Evolutionary conservation across 495 filamentous ascomycete species (phyloP).

Genomic region (Neurospora africana): DNA sequence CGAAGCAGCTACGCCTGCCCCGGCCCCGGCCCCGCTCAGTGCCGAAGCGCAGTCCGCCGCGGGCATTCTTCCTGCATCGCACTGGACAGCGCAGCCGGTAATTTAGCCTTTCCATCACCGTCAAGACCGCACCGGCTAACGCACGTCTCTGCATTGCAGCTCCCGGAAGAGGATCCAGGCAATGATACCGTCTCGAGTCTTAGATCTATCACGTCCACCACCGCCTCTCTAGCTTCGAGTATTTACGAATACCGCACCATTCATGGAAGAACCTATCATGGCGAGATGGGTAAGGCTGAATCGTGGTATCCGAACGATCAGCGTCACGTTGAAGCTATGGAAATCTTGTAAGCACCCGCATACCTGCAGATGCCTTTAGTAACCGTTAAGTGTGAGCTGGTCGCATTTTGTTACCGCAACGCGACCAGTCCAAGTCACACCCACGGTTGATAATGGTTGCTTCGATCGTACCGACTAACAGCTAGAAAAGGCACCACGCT

Average conservation of each 20-base stretch:
- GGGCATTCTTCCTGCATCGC: conserved; percentile 1
- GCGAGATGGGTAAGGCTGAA: conserved; percentile 3
- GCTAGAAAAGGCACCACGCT: conserved; percentile 19
- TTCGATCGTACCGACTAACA: not conserved
- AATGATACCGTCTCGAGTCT: not conserved
- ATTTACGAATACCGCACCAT: conserved; percentile 23
- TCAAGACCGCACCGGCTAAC: not conserved
- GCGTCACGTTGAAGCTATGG: conserved; percentile 12
- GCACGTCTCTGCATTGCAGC: not conserved
- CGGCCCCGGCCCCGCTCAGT: not conserved
- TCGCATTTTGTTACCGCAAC: not conserved
- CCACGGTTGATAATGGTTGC: not conserved
- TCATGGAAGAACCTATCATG: conserved; percentile 21
- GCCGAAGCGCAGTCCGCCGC: not conserved
- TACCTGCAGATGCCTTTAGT: not conserved
- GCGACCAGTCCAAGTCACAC: not conserved
- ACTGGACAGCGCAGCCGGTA: not conserved
- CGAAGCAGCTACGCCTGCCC: not conserved
- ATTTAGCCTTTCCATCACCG: not conserved
- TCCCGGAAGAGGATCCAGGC: not conserved
- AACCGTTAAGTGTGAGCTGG: not conserved
- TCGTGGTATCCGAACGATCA: conserved; percentile 19
- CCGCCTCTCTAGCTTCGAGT: conserved; percentile 24
- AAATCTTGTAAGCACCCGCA: conserved; percentile 14
- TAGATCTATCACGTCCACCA: conserved; percentile 1